phyloP scores from a whole-genome alignment of 2,329 filamentous ascomycete genomes.

The Clarireedia hainanense region DNA sequence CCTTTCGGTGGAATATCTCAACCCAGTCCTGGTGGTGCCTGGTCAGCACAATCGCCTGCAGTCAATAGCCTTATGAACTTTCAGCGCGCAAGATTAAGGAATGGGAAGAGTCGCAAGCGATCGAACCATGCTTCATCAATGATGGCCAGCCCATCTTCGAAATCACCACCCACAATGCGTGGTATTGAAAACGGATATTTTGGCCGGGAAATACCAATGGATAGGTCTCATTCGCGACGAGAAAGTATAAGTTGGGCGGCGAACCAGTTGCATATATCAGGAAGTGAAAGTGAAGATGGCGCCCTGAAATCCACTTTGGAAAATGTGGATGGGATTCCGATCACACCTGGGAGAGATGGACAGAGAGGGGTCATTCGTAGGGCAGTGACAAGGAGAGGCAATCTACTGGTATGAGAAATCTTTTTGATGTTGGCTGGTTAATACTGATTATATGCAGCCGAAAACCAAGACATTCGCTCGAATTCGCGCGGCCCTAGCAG shows the following conservation, averaged over 20 bases:
- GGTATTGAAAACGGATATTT: slow-evolving; percentile 41
- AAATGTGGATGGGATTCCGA: slow-evolving; percentile 32
- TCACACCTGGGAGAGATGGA: slow-evolving; percentile 42
- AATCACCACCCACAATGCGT: slow-evolving; percentile 61
- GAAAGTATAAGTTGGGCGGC: slow-evolving; percentile 89
- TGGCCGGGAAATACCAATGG: slow-evolving; percentile 39
- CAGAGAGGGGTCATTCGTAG: slow-evolving; percentile 73
- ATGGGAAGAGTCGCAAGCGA: slow-evolving; percentile 56
- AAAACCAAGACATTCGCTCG: slow-evolving; percentile 95
- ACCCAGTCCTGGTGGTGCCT: slow-evolving; percentile 50
- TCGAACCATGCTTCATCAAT: slow-evolving; percentile 46
- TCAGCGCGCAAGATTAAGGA: slow-evolving; percentile 50
- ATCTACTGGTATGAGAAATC: slow-evolving; percentile 62
- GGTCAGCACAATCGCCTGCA: slow-evolving; percentile 62
- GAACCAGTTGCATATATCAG: slow-evolving; percentile 75
- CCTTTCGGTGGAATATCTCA: slow-evolving; percentile 33
- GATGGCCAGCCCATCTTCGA: slow-evolving; percentile 61
- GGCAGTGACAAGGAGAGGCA: slow-evolving; percentile 78
- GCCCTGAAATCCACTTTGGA: slow-evolving; percentile 37
- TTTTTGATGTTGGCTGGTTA: neutral
- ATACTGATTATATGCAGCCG: slow-evolving; percentile 49
- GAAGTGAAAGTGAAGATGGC: slow-evolving; percentile 73
- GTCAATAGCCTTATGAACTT: slow-evolving; percentile 76
- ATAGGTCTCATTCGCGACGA: slow-evolving; percentile 52
- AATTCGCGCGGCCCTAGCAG: slow-evolving; percentile 79